A percentile compares a stretch with the other conserved stretches of the same genome.
These are phyloP conservation scores for Quercus agrifolia DNA, from an alignment of 306 rosid genomes.

Conservation along the genomic window DNA sequence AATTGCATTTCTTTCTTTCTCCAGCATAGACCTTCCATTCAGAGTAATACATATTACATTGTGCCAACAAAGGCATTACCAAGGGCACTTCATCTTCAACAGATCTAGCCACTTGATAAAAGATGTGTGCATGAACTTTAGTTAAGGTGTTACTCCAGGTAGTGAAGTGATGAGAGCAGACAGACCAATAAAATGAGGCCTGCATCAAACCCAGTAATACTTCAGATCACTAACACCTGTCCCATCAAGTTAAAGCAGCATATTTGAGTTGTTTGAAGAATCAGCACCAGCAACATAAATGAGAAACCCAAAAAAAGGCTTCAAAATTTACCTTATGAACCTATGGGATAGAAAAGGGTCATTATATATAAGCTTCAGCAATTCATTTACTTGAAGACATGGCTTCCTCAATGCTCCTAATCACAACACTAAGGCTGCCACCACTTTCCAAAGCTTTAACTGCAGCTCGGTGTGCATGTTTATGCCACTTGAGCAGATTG, in stretches of 20 bases:
- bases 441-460: slow-evolving; percentile 84
- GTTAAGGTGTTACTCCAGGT: neutral
- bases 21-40: neutral
- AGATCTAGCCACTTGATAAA: neutral
- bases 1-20: neutral
- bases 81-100: neutral
- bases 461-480: slow-evolving; percentile 75
- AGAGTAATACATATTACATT: neutral
- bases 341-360: neutral
- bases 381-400: slow-evolving; percentile 40
- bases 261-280: neutral
- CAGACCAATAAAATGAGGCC: neutral
- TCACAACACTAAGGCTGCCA: slow-evolving; percentile 63
- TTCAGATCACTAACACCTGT: neutral
- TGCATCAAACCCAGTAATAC: neutral
- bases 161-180: neutral
- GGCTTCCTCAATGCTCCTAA: slow-evolving; percentile 81
- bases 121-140: neutral
- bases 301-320: neutral
- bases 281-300: neutral
- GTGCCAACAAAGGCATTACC: neutral
- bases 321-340: neutral
- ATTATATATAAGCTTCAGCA: slow-evolving; percentile 1
- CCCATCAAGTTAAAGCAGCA: neutral
- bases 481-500: slow-evolving; percentile 94